These are phyloP conservation scores for Geranium incanum DNA, from an alignment of 441 rosid species.

Conservation along the genomic window DNA sequence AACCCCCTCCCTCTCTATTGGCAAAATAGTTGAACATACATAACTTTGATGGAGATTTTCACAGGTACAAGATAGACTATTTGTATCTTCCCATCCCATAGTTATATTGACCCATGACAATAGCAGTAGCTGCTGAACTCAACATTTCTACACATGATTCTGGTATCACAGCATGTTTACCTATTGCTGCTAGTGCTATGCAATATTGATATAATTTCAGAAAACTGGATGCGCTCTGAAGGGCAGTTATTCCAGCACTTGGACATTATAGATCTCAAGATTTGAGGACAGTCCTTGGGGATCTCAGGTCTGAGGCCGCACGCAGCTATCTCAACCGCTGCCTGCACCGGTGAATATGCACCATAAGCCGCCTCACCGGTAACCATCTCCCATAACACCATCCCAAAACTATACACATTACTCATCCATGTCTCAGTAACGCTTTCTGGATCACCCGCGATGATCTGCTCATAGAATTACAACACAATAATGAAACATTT, in stretches of 20 bases:
- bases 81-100: neutral
- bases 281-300: slow-evolving; percentile 81
- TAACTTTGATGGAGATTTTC: neutral
- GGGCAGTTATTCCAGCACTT: slow-evolving; percentile 83
- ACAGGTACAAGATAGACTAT: neutral
- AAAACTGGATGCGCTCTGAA: slow-evolving; percentile 68
- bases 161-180: neutral
- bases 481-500: neutral
- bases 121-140: neutral
- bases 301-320: slow-evolving; percentile 89
- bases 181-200: slow-evolving; percentile 16
- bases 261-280: slow-evolving; percentile 59
- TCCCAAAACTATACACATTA: slow-evolving; percentile 84
- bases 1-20: neutral
- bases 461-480: slow-evolving; percentile 48
- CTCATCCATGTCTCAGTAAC: slow-evolving; percentile 95
- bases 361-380: slow-evolving; percentile 82
- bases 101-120: neutral
- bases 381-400: slow-evolving; percentile 96
- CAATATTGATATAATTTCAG: slow-evolving; percentile 50
- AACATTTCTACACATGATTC: neutral
- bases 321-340: slow-evolving; percentile 92
- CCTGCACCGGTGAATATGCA: slow-evolving; percentile 88
- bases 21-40: neutral
- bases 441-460: slow-evolving; percentile 90